Percentiles rank a stretch among this genome's conserved stretches.
phyloP scores from a whole-genome alignment of 768 basidiomycete genomes.

The Pleurotus citrinopileatus region DNA sequence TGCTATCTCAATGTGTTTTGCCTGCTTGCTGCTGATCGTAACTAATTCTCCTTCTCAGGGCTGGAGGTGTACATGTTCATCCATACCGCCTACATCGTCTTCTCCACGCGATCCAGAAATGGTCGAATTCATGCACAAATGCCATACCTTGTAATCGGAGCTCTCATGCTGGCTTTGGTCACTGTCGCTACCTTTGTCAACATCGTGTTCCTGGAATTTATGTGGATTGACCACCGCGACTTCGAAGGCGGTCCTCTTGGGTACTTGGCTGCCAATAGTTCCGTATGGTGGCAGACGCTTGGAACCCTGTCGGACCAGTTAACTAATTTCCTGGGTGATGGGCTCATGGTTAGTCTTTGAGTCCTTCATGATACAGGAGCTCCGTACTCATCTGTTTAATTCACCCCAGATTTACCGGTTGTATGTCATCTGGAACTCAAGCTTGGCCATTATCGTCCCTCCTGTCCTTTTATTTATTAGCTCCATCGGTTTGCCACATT shows the following conservation, averaged over 20 bases:
- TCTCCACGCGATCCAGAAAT: background rate
- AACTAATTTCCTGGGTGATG: conserved; percentile 31
- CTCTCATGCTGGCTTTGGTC: background rate
- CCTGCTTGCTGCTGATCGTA: background rate
- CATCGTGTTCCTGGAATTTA: conserved; percentile 16
- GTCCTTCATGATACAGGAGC: background rate
- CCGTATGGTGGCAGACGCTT: conserved; percentile 29
- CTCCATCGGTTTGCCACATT: conserved; percentile 10
- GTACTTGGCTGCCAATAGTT: conserved; percentile 22
- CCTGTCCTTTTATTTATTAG: conserved; percentile 19
- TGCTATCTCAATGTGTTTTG: background rate
- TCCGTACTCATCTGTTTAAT: background rate
- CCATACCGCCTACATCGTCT: background rate
- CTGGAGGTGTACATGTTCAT: background rate
- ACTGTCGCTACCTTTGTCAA: background rate
- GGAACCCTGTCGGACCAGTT: conserved; percentile 23
- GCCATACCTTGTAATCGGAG: background rate
- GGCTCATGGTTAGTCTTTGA: conserved; percentile 26
- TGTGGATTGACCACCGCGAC: conserved; percentile 28
- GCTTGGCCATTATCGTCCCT: conserved; percentile 11
- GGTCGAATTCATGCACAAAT: too few relatives aligned
- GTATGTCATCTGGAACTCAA: conserved; percentile 24
- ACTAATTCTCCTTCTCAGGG: background rate
- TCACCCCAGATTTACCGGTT: conserved; percentile 31
- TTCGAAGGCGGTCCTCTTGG: conserved; percentile 29